Evolutionary conservation across 1,284 basidiomycete genomes (phyloP), one percentile per base, ranked within the genome.

Genomic region (Ceratobasidium sp.): DNA sequence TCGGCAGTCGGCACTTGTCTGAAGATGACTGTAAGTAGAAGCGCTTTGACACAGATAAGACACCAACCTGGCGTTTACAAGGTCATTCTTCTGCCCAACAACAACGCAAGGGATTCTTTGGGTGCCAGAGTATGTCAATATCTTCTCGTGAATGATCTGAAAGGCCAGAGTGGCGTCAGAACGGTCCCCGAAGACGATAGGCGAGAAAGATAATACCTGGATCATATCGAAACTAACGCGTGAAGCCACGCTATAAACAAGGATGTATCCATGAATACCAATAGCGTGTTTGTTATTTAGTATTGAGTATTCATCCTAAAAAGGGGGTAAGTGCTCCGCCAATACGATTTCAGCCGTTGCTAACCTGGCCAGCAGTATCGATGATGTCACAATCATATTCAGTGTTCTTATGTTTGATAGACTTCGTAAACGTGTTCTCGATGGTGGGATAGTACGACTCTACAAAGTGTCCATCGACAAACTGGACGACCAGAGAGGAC

Each of bases 351-450:
- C 37, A n/a, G 45, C 3, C 23, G 61, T 68, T 68, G 53, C 77
- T 61, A 49, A 79, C 78, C 71, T 80, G 79, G 64, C 98, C 98
- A 75, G 98, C 98, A 77, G 97, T 98, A 85, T 99, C 98, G 82
- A 99, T 95, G 86, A 99, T 98, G 86, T 99, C 96, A 86, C 95
- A 96, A 80, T 95, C 91, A 82, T 95, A 99, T 80, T 96, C 92
- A 58, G 90, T 87, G 74, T 95, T 95, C 78, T 94, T 93, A 87
- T 93, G 91, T 80, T 89, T 90, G 84, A 99, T 90, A 63, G 87
- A 89, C 88, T 98, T 98, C 79, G 91, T 88, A 83, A 94, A 94
- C 58, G 93, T 95, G 81, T 88, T 90, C 85, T 98, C 97, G 83
- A 98, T 98, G 78, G 97, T 98, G 26, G 97, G 97, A 84, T 96